These are phyloP conservation scores for Papiliotrema flavescens DNA, from an alignment of 1,284 basidiomycete species.

Conservation along the genomic window DNA sequence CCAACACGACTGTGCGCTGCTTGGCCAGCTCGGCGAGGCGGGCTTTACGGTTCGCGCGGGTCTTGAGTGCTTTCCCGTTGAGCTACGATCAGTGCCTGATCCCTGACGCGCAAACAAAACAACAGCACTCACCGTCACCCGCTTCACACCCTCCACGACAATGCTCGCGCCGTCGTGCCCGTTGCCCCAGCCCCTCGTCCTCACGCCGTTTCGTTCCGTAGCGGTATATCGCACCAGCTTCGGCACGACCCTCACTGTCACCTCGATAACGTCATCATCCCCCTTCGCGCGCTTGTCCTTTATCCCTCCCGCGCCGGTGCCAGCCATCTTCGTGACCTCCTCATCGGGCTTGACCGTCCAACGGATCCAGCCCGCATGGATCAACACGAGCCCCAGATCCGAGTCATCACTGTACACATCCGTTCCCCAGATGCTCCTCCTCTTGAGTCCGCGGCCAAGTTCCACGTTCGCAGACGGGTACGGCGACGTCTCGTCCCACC, in stretches of 20 bases:
- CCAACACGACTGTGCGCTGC: neutral
- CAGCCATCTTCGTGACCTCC: neutral
- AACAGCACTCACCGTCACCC: slow-evolving; percentile 44
- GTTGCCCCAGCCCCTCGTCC: slow-evolving; percentile 56
- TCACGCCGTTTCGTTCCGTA: slow-evolving; percentile 52
- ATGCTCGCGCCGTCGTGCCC: slow-evolving; percentile 57
- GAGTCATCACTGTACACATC: slow-evolving; percentile 61
- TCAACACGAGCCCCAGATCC: slow-evolving; percentile 53
- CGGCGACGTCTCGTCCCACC: slow-evolving; percentile 37
- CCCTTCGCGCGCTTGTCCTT: slow-evolving; percentile 39
- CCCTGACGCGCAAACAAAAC: no score
- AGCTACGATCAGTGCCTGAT: neutral
- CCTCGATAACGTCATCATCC: slow-evolving; percentile 45
- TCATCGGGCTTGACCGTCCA: slow-evolving; percentile 23
- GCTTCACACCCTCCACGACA: slow-evolving; percentile 52
- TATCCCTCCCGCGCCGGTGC: slow-evolving; percentile 48
- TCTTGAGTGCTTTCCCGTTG: neutral
- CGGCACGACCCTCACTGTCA: slow-evolving; percentile 54
- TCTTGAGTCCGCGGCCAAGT: slow-evolving; percentile 14
- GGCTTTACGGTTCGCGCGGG: slow-evolving; percentile 4
- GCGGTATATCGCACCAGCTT: slow-evolving; percentile 54
- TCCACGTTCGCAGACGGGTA: slow-evolving; percentile 12
- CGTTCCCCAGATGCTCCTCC: slow-evolving; percentile 55
- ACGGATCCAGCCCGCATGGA: slow-evolving; percentile 56
- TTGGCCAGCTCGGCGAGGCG: slow-evolving; percentile 6